Evolutionary conservation across 495 filamentous ascomycete species (phyloP).

Genomic region (Thermochaetoides thermophila): DNA sequence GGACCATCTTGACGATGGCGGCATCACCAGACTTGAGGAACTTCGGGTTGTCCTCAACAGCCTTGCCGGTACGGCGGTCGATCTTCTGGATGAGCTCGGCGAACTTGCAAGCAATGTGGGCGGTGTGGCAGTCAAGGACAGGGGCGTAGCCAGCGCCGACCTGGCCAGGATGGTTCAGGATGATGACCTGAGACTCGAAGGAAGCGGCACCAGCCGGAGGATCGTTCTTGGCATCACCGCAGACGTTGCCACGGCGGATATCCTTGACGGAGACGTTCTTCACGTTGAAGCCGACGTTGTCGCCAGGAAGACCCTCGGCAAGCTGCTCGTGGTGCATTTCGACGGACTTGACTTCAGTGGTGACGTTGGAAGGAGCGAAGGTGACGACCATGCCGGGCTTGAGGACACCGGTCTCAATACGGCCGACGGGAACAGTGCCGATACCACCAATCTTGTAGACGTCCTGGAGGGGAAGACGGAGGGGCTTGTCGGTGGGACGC

Average conservation of each 20-base stretch:
- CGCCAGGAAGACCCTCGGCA: conserved; percentile 84
- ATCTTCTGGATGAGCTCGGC: conserved; percentile 98
- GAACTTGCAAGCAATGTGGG: conserved; percentile 99
- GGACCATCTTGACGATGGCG: conserved; percentile 99
- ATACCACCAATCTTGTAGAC: conserved; percentile 99
- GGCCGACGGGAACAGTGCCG: conserved; percentile 97
- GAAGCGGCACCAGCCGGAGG: conserved; percentile 74
- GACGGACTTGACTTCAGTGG: conserved; percentile 99
- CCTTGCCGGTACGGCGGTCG: conserved; percentile 98
- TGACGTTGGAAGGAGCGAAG: conserved; percentile 93
- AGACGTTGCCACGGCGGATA: conserved; percentile 99
- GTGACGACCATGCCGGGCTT: conserved; percentile 96
- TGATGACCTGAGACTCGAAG: conserved; percentile 99
- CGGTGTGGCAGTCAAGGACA: conserved; percentile 98
- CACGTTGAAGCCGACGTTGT: conserved; percentile 99
- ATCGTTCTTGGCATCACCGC: conserved; percentile 99
- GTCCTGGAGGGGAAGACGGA: conserved; percentile 99
- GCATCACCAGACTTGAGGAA: conserved; percentile 99
- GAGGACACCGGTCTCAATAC: conserved; percentile 99
- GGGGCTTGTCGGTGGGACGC: conserved; percentile 93
- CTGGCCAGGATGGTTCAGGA: conserved; percentile 99
- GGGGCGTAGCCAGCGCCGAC: conserved; percentile 97
- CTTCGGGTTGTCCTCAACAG: conserved; percentile 79
- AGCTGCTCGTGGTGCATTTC: conserved; percentile 99
- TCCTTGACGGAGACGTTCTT: conserved; percentile 99